Percentiles rank a stretch among this genome's conserved stretches.
phyloP scores from a whole-genome alignment of 1,284 basidiomycete species.

The Ganoderma resinaceum region DNA sequence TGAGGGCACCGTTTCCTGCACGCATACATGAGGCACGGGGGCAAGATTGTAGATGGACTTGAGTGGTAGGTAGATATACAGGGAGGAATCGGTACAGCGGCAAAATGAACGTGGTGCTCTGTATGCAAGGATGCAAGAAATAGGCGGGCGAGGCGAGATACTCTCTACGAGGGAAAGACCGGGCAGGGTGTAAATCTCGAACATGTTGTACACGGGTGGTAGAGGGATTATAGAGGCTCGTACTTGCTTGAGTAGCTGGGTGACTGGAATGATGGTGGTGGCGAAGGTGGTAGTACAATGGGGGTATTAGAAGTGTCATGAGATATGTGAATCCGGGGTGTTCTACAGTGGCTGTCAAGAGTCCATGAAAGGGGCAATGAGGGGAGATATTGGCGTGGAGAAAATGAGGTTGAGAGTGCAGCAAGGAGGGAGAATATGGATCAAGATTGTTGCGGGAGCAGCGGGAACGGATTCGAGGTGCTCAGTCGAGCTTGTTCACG shows the following conservation, averaged over 20 bases:
- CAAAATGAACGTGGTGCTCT: constrained; percentile 18
- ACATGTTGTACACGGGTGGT: constrained; percentile 22
- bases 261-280: background rate
- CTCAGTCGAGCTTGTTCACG: constrained; percentile 31
- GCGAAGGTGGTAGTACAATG: constrained; percentile 24
- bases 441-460: background rate
- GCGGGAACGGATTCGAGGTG: background rate
- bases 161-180: background rate
- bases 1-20: background rate
- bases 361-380: constrained; percentile 17
- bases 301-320: constrained; percentile 18
- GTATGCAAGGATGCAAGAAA: background rate
- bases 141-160: background rate
- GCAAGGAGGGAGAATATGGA: background rate
- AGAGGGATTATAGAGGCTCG: constrained; percentile 11
- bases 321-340: constrained; percentile 18
- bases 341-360: constrained; percentile 19
- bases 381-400: background rate
- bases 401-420: background rate
- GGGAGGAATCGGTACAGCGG: constrained; percentile 29
- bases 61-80: constrained; percentile 7
- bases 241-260: background rate
- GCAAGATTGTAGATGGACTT: background rate
- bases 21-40: background rate
- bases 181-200: background rate